phyloP scores from a whole-genome alignment of 2,329 filamentous ascomycete genomes.

The Botrytis fragariae region DNA sequence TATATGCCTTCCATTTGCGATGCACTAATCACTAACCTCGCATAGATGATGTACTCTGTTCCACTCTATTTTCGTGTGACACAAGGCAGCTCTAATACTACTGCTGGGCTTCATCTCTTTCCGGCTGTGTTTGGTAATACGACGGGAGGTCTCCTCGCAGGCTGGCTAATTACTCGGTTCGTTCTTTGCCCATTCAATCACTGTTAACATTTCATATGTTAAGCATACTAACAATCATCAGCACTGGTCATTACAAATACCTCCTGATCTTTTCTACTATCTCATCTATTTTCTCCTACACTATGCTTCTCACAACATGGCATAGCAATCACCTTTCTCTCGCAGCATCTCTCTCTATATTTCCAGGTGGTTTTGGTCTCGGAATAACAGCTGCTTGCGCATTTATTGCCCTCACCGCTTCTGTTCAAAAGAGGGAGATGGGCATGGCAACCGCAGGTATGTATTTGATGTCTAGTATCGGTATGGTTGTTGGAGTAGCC shows the following conservation, averaged over 20 bases:
- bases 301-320: conserved; percentile 56
- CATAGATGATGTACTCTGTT: conserved; percentile 59
- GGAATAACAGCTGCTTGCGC: conserved; percentile 47
- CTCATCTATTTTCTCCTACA: conserved; percentile 50
- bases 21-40: background rate
- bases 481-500: conserved; percentile 30
- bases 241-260: conserved; percentile 57
- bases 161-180: conserved; percentile 41
- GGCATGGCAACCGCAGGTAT: conserved; percentile 50
- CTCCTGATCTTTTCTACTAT: conserved; percentile 52
- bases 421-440: conserved; percentile 45
- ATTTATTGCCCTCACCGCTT: conserved; percentile 50
- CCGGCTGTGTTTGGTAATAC: conserved; percentile 68
- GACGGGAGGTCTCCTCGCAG: conserved; percentile 59
- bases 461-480: conserved; percentile 41
- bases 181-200: background rate
- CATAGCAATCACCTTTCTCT: conserved; percentile 52
- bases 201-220: background rate
- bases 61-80: conserved; percentile 71
- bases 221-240: background rate
- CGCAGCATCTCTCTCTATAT: conserved; percentile 57
- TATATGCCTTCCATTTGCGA: conserved; percentile 18
- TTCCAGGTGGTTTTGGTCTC: conserved; percentile 54
- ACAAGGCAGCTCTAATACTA: conserved; percentile 53
- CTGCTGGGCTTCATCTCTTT: conserved; percentile 59